A percentile compares a stretch with the other conserved stretches of the same genome.
phyloP scores from a whole-genome alignment of 257 asterid genomes.

The Solanum chmielewskii region DNA sequence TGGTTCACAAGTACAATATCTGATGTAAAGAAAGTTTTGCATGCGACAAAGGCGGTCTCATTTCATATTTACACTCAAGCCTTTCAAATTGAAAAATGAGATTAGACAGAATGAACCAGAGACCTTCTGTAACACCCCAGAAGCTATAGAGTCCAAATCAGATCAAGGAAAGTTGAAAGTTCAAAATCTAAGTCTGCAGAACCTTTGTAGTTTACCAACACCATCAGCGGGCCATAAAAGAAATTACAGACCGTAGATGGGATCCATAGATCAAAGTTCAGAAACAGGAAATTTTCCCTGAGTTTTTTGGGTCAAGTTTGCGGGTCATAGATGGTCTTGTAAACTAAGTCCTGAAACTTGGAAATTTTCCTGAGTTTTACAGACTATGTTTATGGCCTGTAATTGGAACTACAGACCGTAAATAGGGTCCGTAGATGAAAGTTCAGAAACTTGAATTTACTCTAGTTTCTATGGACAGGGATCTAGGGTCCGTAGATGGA shows the following conservation, averaged over 20 bases:
- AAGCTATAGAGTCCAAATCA: background rate
- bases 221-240: background rate
- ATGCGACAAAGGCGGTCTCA: background rate
- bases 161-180: background rate
- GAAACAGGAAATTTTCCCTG: background rate
- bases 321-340: background rate
- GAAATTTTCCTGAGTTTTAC: background rate
- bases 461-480: background rate
- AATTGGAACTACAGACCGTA: background rate
- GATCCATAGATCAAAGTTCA: background rate
- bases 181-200: background rate
- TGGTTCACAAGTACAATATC: background rate
- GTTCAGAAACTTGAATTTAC: background rate
- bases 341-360: background rate
- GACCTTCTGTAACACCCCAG: background rate
- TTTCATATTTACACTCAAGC: background rate
- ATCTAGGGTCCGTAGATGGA: background rate
- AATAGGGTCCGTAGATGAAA: background rate
- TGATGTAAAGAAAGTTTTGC: background rate
- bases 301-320: background rate
- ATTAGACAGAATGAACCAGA: background rate
- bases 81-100: background rate
- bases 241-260: background rate
- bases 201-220: too few species aligned
- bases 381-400: background rate